phyloP scores from a whole-genome alignment of 2,329 filamentous ascomycete species.

The Xylariaceae sp. region DNA sequence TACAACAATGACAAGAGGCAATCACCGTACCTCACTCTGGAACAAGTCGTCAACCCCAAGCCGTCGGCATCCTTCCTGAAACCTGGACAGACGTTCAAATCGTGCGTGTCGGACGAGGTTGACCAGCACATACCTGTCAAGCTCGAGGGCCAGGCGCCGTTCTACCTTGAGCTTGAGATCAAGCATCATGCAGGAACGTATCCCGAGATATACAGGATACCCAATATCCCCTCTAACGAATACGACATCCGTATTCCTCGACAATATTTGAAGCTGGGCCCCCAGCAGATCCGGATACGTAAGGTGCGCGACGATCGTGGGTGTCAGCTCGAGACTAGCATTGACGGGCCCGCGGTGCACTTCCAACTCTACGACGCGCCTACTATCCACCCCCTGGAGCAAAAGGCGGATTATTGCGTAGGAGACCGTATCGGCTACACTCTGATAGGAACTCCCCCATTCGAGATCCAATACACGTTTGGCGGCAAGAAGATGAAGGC shows the following conservation, averaged over 20 bases:
- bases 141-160: conserved; percentile 78
- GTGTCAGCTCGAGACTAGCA: conserved; percentile 73
- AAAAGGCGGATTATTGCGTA: conserved; percentile 84
- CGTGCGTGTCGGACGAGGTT: conserved; percentile 78
- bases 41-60: conserved; percentile 78
- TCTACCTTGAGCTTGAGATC: conserved; percentile 86
- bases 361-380: conserved; percentile 92
- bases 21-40: conserved; percentile 62
- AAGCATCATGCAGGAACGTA: conserved; percentile 80
- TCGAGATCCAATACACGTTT: conserved; percentile 90
- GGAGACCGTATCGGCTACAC: conserved; percentile 92
- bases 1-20: conserved; percentile 69
- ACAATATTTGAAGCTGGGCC: conserved; percentile 78
- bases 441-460: conserved; percentile 83
- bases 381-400: conserved; percentile 81
- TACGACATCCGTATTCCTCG: conserved; percentile 83
- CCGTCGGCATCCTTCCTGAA: conserved; percentile 77
- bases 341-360: conserved; percentile 70
- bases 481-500: conserved; percentile 73
- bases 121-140: conserved; percentile 86
- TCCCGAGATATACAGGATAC: conserved; percentile 75
- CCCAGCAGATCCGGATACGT: conserved; percentile 81
- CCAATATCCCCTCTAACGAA: conserved; percentile 67
- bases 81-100: conserved; percentile 90
- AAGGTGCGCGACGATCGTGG: conserved; percentile 83